Evolutionary conservation across 23 red algal genomes (phyloP).

Genomic region (Gracilaria domingensis): DNA sequence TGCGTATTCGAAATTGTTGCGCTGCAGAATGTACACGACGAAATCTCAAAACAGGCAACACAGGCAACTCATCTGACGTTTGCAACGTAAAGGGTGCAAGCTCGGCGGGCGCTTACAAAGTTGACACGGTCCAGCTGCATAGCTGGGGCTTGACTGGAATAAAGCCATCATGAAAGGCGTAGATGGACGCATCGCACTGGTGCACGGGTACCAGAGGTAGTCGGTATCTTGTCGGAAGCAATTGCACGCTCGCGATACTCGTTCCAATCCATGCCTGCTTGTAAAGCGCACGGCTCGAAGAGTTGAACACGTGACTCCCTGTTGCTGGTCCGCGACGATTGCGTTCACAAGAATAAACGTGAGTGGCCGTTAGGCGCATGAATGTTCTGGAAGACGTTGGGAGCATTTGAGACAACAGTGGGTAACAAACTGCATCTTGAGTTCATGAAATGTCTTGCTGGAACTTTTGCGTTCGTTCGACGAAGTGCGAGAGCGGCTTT

Average conservation of each 20-base stretch:
- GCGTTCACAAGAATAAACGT: conserved; percentile 9
- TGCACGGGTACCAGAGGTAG: too few relatives aligned
- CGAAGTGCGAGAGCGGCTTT: too few relatives aligned
- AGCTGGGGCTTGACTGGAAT: background rate
- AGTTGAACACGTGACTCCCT: background rate
- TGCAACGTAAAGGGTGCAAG: background rate
- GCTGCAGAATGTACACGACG: background rate
- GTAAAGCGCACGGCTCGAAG: background rate
- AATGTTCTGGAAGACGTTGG: background rate
- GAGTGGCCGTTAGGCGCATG: background rate
- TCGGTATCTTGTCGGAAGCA: background rate
- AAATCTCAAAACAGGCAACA: background rate
- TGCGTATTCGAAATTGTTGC: conserved; percentile 1
- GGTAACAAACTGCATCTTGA: background rate
- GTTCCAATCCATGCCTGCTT: background rate
- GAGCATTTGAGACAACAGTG: background rate
- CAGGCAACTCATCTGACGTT: background rate
- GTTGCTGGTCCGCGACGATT: background rate
- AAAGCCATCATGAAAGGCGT: background rate
- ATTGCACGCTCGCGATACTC: background rate
- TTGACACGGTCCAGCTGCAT: background rate
- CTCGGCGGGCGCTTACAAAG: background rate
- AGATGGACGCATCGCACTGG: conserved; percentile 7
- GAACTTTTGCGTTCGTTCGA: too few relatives aligned
- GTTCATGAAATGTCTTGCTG: conserved; percentile 17